Base-by-base conservation (phyloP, 441 rosid genomes). In the Cnidoscolus chayamansa region DNA sequence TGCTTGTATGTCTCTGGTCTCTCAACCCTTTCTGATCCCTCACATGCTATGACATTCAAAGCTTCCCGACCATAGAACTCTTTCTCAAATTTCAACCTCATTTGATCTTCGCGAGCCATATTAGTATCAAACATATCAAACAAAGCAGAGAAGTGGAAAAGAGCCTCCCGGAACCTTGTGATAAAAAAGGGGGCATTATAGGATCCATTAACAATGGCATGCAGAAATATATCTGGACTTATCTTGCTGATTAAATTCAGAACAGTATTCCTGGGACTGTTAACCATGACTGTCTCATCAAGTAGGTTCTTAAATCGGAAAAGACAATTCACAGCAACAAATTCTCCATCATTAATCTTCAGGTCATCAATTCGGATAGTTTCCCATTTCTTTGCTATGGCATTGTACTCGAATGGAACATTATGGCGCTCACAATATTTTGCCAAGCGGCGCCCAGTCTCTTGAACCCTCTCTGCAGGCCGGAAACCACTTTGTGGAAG, bases 1-100 rank as follows among this genome's bases (percentile, higher is more conserved):
- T 89, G 94, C 86, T 86, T 93, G 78, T 91, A 90, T 19, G 88
- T 82, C 87, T 93, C 97, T 0, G 98, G 96, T 63, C 98, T 91
- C 83, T 85, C 89, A 0, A 85, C 79, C 72, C 90, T 84, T 77
- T 83, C 93, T 0, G 79, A 56, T 8, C 86, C 88, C 73, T 87
- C 93, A 31, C 90, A 83, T 12, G 88, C 88, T 17, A 89, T 77
- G 11, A 85, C 86, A 63, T 83, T 87, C 80, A 84, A 67, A 4
- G 65, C 77, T 35, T 81, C 88, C 53, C 84, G 71, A 1, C 89
- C 86, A 19, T 62, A 73, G 48, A 86, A 70, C 76, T 83, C 88
- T 59, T 71, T 77, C 69, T 88, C 93, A 20, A 78, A 78, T 84
- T 80, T 78, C 71, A 83, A 32, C 80, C 97, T 86, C 90, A 76